Evolutionary conservation across 2,329 filamentous ascomycete genomes (phyloP).

Genomic region (Xylariales sp.): DNA sequence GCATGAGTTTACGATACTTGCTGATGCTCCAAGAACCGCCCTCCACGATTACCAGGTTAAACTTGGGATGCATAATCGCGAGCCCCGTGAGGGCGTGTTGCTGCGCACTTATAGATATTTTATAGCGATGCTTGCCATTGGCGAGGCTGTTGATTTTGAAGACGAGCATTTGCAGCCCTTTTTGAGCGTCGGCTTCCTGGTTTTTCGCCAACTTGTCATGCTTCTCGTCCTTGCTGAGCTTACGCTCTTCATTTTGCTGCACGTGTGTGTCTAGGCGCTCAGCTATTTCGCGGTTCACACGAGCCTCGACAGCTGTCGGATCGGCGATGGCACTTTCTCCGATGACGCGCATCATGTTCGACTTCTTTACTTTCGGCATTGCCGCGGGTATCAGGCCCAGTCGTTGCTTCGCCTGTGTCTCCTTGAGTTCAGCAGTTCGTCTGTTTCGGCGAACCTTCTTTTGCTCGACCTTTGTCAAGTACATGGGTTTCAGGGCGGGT

Average conservation of each 20-base stretch:
- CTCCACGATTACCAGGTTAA: slow-evolving; percentile 88
- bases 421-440: slow-evolving; percentile 88
- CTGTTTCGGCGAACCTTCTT: slow-evolving; percentile 86
- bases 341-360: slow-evolving; percentile 94
- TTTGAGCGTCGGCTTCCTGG: slow-evolving; percentile 81
- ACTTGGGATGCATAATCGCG: slow-evolving; percentile 85
- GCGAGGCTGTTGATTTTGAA: slow-evolving; percentile 88
- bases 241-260: slow-evolving; percentile 73
- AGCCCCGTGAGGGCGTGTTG: slow-evolving; percentile 81
- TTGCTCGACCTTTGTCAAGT: slow-evolving; percentile 84
- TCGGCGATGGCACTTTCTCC: slow-evolving; percentile 91
- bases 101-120: slow-evolving; percentile 88
- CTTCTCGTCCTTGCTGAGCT: slow-evolving; percentile 81
- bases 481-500: slow-evolving; percentile 81
- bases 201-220: slow-evolving; percentile 78
- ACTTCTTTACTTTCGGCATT: slow-evolving; percentile 93
- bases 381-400: slow-evolving; percentile 85
- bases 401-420: slow-evolving; percentile 92
- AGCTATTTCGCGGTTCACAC: slow-evolving; percentile 88
- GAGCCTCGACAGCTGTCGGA: slow-evolving; percentile 91
- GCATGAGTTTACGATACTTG: slow-evolving; percentile 88
- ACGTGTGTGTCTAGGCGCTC: slow-evolving; percentile 79
- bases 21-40: slow-evolving; percentile 79
- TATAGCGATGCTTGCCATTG: slow-evolving; percentile 90
- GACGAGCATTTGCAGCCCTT: slow-evolving; percentile 79